Base-by-base conservation (phyloP, 495 filamentous ascomycete species). In the Aspergillus conjunctus region DNA sequence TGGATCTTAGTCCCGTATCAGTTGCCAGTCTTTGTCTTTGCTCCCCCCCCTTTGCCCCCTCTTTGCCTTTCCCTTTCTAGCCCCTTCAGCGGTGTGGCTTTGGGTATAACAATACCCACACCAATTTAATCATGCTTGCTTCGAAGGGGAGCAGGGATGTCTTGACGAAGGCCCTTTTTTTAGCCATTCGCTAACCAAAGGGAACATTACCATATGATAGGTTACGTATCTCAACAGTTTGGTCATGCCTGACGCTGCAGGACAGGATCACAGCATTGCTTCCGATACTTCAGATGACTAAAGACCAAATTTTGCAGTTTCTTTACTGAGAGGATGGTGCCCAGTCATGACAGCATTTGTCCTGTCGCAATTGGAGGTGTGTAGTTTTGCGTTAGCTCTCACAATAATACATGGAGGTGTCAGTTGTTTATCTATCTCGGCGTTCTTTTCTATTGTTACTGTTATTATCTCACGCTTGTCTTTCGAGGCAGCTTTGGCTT, bases 191-290 rank as follows among this genome's bases (percentile, higher is more conserved):
- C 66, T 75, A 68, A 75, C 71, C 63, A 67, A 66, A 56, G 44
- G 37, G 26, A 18, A 39, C 43, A 54, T 68, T 51, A 57, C 71
- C 61, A 22, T 54, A 34, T 59, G 51, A 68, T 59, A 87, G 85
- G 78, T 88, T 33, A 81, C 82, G 54, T 85, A 82, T 72, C 75
- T 88, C 37, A 88, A 88, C 60, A 81, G 77, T 60, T 77, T 86
- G 26, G 83, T 87, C 58, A 87, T 85, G 86, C 87, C 87, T 21
- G 87, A 90, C 70, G 61, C 63, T 18, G 54, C 33, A 22, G 53
- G 51, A 9, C 43, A 60, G 31, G 60, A 62, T 22, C 33, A 33
- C 49, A 59, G 46, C 41, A 48, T 45, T 22, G 62, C 46, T 31
- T 65, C 66, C 15, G 66, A 67, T 9, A 54, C 49, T 11, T 53